Evolutionary conservation across 2,329 filamentous ascomycete genomes (phyloP).

Genomic region (Sporothrix humicola): DNA sequence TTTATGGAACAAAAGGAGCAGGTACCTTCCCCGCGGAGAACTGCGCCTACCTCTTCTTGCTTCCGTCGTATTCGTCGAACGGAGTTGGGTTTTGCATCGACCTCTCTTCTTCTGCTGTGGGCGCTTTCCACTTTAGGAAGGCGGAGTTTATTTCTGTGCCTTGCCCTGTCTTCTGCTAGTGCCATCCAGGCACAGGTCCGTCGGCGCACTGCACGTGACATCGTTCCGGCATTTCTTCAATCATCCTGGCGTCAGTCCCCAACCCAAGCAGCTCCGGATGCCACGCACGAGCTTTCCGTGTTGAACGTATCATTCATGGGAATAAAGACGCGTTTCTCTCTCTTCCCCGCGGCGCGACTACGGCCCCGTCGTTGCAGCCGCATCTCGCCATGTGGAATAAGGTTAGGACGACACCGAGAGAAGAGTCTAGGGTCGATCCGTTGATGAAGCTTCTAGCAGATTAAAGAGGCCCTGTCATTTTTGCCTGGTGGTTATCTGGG

Average conservation of each 20-base stretch:
- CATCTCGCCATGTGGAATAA: slow-evolving; percentile 6
- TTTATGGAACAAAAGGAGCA: not conserved
- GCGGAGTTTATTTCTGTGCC: slow-evolving; percentile 5
- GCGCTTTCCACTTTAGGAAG: slow-evolving; percentile 31
- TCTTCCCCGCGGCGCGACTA: not conserved
- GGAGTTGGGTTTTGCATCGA: not conserved
- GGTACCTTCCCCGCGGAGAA: not conserved
- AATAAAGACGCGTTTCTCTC: not conserved
- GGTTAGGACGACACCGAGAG: slow-evolving; percentile 13
- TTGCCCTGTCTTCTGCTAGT: not conserved
- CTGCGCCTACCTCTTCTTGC: not conserved
- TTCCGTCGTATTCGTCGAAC: not conserved
- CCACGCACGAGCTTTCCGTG: not conserved
- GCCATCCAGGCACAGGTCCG: slow-evolving; percentile 10
- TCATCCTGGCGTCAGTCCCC: not conserved
- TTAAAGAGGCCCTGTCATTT: not conserved
- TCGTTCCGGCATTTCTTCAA: not conserved
- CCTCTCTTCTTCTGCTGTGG: not conserved
- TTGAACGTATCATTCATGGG: not conserved
- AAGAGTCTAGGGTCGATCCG: slow-evolving; percentile 18
- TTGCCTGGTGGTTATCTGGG: not conserved
- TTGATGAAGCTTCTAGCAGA: not conserved
- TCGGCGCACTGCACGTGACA: slow-evolving; percentile 23
- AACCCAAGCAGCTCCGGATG: not conserved
- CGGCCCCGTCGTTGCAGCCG: slow-evolving; percentile 2